These are phyloP conservation scores for Pleurotus eryngii DNA, from an alignment of 768 basidiomycete species.

Conservation along the genomic window DNA sequence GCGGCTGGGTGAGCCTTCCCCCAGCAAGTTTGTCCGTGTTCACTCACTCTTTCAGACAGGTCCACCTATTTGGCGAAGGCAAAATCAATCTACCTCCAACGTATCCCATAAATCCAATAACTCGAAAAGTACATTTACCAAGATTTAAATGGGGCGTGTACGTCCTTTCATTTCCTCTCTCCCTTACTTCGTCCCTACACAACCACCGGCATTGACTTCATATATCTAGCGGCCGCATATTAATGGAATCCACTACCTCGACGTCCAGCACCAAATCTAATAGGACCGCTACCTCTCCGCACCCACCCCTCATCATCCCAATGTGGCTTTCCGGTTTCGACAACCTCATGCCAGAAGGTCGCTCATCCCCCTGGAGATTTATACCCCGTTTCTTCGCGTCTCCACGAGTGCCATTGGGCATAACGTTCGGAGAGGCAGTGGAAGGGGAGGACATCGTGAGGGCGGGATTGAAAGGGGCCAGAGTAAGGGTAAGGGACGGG, in stretches of 20 bases:
- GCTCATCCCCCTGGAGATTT: slow-evolving; percentile 70
- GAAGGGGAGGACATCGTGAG: slow-evolving; percentile 16
- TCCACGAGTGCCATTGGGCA: slow-evolving; percentile 46
- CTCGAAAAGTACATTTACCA: slow-evolving; percentile 48
- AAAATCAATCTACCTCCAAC: slow-evolving; percentile 69
- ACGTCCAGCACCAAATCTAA: no score
- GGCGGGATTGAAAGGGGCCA: slow-evolving; percentile 22
- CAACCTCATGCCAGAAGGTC: slow-evolving; percentile 84
- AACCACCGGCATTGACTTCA: neutral
- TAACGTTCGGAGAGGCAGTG: slow-evolving; percentile 65
- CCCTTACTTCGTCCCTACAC: slow-evolving; percentile 6
- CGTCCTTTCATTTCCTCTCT: slow-evolving; percentile 29
- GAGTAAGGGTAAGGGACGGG: slow-evolving; percentile 5
- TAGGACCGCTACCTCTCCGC: neutral
- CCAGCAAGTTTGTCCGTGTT: neutral
- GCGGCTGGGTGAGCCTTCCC: slow-evolving; percentile 71
- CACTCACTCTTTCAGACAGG: slow-evolving; percentile 36
- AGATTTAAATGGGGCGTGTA: slow-evolving; percentile 97
- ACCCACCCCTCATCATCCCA: slow-evolving; percentile 80
- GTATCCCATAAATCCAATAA: slow-evolving; percentile 32
- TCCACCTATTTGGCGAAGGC: slow-evolving; percentile 90
- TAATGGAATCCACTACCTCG: slow-evolving; percentile 47
- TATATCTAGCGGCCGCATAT: slow-evolving; percentile 65
- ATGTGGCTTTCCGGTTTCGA: slow-evolving; percentile 95
- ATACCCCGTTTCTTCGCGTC: slow-evolving; percentile 54